Evolutionary conservation across 2,329 filamentous ascomycete species (phyloP).

Genomic region (Neoscytalidium dimidiatum): DNA sequence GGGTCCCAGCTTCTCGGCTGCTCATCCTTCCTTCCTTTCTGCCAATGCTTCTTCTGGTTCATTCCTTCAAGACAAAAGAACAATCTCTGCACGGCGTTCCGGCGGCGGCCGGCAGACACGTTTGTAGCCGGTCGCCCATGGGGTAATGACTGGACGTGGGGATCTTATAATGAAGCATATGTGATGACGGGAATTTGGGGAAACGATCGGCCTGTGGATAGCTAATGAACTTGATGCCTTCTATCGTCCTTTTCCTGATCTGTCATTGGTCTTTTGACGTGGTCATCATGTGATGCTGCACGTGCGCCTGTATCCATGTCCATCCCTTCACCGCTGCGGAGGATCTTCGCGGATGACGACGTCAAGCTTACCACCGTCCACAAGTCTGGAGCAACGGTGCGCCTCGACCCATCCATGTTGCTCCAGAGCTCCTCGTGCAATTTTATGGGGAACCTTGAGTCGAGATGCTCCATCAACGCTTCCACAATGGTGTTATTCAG

Average conservation of each 20-base stretch:
- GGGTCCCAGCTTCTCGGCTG: not conserved
- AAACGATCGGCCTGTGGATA: constrained; percentile 37
- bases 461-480: not conserved
- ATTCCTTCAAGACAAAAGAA: constrained; percentile 15
- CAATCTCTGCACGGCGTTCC: constrained; percentile 12
- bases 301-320: not conserved
- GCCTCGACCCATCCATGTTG: not conserved
- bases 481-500: not conserved
- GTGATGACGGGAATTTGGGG: constrained; percentile 22
- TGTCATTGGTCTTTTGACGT: not conserved
- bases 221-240: constrained; percentile 35
- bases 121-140: not conserved
- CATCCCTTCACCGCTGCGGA: constrained; percentile 10
- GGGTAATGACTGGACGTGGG: constrained; percentile 7
- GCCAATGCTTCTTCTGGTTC: constrained; percentile 2
- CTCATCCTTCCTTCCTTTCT: constrained; percentile 4
- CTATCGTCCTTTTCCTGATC: not conserved
- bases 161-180: constrained; percentile 11
- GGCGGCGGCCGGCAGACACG: constrained; percentile 8
- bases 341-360: not conserved
- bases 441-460: not conserved
- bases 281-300: constrained; percentile 8
- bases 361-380: not conserved
- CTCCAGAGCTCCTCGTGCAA: not conserved
- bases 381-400: not conserved